These are phyloP conservation scores for Fistulinella prunicolor DNA, from an alignment of 768 basidiomycete species.

Conservation along the genomic window DNA sequence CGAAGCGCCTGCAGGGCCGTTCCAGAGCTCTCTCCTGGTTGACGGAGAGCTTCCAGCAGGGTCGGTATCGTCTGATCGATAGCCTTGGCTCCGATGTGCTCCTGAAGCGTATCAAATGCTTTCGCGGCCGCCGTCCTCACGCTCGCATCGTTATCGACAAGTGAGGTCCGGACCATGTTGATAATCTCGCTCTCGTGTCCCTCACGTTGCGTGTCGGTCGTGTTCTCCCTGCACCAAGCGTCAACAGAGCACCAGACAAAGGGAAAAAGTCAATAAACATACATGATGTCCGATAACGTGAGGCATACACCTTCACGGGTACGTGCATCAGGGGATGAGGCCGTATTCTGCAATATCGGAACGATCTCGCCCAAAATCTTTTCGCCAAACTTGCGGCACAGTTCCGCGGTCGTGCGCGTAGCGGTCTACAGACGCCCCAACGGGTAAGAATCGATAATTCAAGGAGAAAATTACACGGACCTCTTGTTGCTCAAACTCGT, in stretches of 20 bases:
- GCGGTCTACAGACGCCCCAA: conserved; percentile 52
- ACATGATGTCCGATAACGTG: conserved; percentile 88
- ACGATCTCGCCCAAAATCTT: conserved; percentile 83
- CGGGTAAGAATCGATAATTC: background rate
- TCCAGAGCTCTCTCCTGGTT: conserved; percentile 91
- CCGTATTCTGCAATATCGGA: conserved; percentile 66
- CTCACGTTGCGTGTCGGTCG: conserved; percentile 80
- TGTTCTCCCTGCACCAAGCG: conserved; percentile 60
- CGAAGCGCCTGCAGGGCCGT: conserved; percentile 90
- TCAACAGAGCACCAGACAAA: conserved; percentile 6
- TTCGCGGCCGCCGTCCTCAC: conserved; percentile 89
- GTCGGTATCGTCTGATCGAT: conserved; percentile 98
- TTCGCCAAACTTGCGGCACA: conserved; percentile 96
- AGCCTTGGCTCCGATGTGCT: conserved; percentile 83
- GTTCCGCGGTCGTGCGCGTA: conserved; percentile 79
- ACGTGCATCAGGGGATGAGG: conserved; percentile 56
- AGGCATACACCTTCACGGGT: conserved; percentile 85
- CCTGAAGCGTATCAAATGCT: conserved; percentile 90
- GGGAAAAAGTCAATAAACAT: conserved; percentile 28
- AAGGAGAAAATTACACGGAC: conserved; percentile 36
- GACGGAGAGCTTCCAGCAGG: conserved; percentile 85
- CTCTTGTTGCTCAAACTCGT: conserved; percentile 88
- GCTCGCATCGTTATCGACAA: conserved; percentile 84
- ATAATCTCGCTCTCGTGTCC: conserved; percentile 89
- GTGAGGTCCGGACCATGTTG: conserved; percentile 71